Evolutionary conservation across 495 filamentous ascomycete genomes (phyloP), one percentile per base, ranked within the genome.

Genomic region (Filosporella fistucella): DNA sequence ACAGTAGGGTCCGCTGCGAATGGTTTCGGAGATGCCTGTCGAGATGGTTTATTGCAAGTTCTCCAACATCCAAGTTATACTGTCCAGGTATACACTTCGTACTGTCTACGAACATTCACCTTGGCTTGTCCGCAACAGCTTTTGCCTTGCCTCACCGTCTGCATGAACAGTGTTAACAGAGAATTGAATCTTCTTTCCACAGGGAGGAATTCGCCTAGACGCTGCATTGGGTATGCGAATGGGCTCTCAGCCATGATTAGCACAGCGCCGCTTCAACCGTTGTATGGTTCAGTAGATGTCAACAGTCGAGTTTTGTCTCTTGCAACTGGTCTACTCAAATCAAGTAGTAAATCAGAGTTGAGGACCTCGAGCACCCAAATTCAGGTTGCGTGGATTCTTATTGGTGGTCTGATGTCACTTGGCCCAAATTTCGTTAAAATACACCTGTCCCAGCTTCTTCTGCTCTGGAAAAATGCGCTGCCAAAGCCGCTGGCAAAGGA

Each of bases 351-450:
- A 56, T 91, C 88, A 10, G 91, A 99, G 54, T 74, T 99, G 44
- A 84, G 94, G 35, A 83, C 91, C 37, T 91, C 91, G 14, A 86
- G 86, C 56, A 95, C 89, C 13, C 93, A 99, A 60, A 89, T 99
- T 28, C 93, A 99, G 56, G 90, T 97, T 4, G 91, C 93, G 16
- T 99, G 93, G 93, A 95, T 95, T 34, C 66, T 99, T 42, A 94
- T 99, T 46, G 93, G 93, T 26, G 93, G 93, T 0, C 67, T 99
- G 20, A 97, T 97, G 94, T 87, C 91, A 6, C 73, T 97, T 2
- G 93, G 93, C 0, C 94, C 94, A 4, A 96, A 95, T 61, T 99
- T 99, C 62, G 91, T 97, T 65, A 99, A 99, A 66, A 97, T 96
- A 32, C 93, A 97, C 68, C 75, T 99, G 16, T 91, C 91, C 2